phyloP scores from a whole-genome alignment of 2,329 filamentous ascomycete species.

The Penicillium sclerotigenum region DNA sequence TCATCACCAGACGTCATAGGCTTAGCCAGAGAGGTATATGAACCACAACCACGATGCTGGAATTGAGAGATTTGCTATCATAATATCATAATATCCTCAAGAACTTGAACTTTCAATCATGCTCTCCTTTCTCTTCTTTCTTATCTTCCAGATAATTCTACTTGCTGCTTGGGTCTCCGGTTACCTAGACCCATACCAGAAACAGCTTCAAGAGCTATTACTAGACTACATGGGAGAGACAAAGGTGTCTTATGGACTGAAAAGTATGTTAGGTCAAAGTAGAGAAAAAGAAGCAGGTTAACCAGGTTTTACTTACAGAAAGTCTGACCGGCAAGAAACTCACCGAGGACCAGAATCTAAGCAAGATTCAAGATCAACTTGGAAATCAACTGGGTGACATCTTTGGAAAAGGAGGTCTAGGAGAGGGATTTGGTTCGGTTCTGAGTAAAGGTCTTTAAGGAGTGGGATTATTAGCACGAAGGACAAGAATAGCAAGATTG shows the following conservation, averaged over 20 bases:
- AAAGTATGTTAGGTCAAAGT: conserved; percentile 16
- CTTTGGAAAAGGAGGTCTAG: conserved; percentile 25
- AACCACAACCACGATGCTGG: background rate
- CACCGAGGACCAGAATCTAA: conserved; percentile 25
- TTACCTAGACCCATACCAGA: conserved; percentile 30
- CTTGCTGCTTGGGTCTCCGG: conserved; percentile 30
- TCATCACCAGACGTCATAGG: conserved; percentile 26
- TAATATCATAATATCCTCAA: background rate
- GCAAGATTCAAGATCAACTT: conserved; percentile 26
- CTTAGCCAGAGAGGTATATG: conserved; percentile 1
- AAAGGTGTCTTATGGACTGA: conserved; percentile 27
- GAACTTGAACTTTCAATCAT: conserved; percentile 3
- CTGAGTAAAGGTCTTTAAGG: conserved; percentile 21
- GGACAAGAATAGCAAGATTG: background rate
- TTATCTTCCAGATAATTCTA: conserved; percentile 14
- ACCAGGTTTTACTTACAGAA: conserved; percentile 5
- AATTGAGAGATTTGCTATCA: background rate
- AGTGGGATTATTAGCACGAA: background rate
- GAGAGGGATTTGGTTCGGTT: conserved; percentile 20
- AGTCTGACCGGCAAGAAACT: conserved; percentile 26
- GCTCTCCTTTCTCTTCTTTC: conserved; percentile 17
- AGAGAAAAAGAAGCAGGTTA: background rate
- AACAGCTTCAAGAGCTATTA: conserved; percentile 27
- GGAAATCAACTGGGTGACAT: conserved; percentile 21
- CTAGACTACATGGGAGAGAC: conserved; percentile 31